Conservation (phyloP, 164 flowering plant genomes). For the Magnolia sinica region DNA sequence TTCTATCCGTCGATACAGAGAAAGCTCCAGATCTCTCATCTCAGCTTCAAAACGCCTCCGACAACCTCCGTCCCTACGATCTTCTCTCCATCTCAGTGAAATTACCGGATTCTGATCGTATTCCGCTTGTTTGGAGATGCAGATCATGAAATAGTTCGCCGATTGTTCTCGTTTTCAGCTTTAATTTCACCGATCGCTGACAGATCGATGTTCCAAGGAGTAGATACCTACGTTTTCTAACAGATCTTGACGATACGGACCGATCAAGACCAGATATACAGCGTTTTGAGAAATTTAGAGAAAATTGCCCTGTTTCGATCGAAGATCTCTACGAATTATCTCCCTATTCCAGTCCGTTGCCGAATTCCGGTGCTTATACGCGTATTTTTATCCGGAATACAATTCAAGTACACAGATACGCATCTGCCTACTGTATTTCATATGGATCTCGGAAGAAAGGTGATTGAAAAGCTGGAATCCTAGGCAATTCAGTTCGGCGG, state of each 20-base stretch:
- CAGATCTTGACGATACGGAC: not conserved
- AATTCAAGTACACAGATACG: not conserved
- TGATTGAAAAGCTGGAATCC: not conserved
- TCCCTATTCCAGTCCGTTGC: not conserved
- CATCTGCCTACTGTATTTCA: not conserved
- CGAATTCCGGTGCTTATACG: not conserved
- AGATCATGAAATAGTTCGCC: not conserved
- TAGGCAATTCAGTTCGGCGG: not conserved
- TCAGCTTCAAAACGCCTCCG: not conserved
- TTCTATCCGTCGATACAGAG: not conserved
- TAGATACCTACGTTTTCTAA: too few species aligned
- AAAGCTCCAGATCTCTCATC: not conserved
- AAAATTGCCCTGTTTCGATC: not conserved
- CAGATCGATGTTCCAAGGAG: not conserved
- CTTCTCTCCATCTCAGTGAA: not conserved
- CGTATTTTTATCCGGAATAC: not conserved
- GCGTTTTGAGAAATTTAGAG: not conserved
- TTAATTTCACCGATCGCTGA: not conserved
- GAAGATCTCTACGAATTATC: not conserved
- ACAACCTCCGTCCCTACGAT: not conserved
- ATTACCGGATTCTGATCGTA: not conserved
- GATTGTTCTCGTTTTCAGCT: not conserved
- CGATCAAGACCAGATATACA: not conserved
- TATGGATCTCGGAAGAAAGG: not conserved
- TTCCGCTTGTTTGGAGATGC: not conserved